Percentiles rank a stretch among this genome's conserved stretches.
These are phyloP conservation scores for Lactuca sativa DNA, from an alignment of 129 eudicot genomes.

Conservation along the genomic window DNA sequence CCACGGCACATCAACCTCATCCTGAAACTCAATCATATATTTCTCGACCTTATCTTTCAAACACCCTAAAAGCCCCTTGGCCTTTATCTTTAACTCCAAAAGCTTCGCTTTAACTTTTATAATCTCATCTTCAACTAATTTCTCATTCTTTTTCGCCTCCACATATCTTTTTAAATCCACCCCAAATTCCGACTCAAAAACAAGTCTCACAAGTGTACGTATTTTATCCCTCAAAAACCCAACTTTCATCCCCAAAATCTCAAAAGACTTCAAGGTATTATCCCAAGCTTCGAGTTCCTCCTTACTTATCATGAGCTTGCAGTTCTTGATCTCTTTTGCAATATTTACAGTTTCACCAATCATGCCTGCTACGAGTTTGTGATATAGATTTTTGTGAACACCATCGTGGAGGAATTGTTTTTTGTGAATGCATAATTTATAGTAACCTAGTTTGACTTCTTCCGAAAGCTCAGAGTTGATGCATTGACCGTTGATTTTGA, in stretches of 20 bases:
- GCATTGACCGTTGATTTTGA: constrained; percentile 52
- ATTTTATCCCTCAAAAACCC: constrained; percentile 55
- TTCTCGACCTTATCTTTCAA: constrained; percentile 46
- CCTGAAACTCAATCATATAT: constrained; percentile 44
- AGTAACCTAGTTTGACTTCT: constrained; percentile 48
- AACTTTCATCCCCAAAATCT: constrained; percentile 66
- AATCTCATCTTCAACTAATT: constrained; percentile 42
- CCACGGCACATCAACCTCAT: constrained; percentile 57
- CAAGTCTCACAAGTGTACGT: constrained; percentile 32
- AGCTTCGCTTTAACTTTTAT: constrained; percentile 42
- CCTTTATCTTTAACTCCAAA: constrained; percentile 41
- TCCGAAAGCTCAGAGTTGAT: constrained; percentile 64
- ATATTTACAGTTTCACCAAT: constrained; percentile 55
- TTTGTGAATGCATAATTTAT: constrained; percentile 55
- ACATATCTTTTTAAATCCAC: constrained; percentile 35
- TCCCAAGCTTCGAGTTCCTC: constrained; percentile 62
- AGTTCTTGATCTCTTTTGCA: constrained; percentile 52
- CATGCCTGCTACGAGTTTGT: constrained; percentile 49
- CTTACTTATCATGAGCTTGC: constrained; percentile 44
- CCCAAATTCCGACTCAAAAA: constrained; percentile 36
- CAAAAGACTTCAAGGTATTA: constrained; percentile 52
- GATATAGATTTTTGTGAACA: constrained; percentile 43
- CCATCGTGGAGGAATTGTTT: constrained; percentile 58
- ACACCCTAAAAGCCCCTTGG: constrained; percentile 30
- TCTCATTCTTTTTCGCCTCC: constrained; percentile 45